Evolutionary conservation across 148 eudicot genomes (phyloP), one percentile per base, ranked within the genome.

Genomic region (Rhododendron kiyosumense): DNA sequence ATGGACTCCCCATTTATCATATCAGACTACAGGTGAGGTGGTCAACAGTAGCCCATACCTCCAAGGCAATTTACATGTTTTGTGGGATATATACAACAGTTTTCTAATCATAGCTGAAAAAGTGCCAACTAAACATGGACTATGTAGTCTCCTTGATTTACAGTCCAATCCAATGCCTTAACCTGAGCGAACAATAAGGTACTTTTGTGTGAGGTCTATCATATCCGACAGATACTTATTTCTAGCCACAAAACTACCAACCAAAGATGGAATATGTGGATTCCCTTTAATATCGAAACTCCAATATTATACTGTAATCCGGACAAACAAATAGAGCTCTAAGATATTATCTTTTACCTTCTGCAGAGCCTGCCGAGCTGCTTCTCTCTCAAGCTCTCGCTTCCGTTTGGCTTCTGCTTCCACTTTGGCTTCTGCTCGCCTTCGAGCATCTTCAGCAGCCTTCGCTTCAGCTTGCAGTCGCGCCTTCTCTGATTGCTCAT

Each of bases 371-470:
- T 90, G 92, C 41, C 98, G 90, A 57, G 98, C 95, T 74, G 95
- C 98, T 87, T 92, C 98, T 85, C 98, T 92, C 85, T 94, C 94
- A 20, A 90, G 89, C 81, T 93, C 98, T 52, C 95, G 90, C 81
- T 86, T 92, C 84, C 90, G 85, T 81, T 88, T 93, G 54, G 90
- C 93, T 87, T 92, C 94, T 2, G 94, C 98, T 36, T 93, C 98
- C 34, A 93, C 98, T 79, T 90, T 92, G 3, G 89, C 94, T 86
- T 93, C 95, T 24, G 91, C 95, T 85, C 79, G 87, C 89, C 85
- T 93, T 77, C 92, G 88, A 82, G 95, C 98, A 77, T 91, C 94
- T 91, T 94, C 97, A 34, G 97, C 97, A 87, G 93, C 97, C 79
- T 89, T 91, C 7, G 97, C 97, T 90, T 94, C 97, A 82, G 95